These are phyloP conservation scores for Fusarium continuum DNA, from an alignment of 2,329 filamentous ascomycete genomes.

Conservation along the genomic window DNA sequence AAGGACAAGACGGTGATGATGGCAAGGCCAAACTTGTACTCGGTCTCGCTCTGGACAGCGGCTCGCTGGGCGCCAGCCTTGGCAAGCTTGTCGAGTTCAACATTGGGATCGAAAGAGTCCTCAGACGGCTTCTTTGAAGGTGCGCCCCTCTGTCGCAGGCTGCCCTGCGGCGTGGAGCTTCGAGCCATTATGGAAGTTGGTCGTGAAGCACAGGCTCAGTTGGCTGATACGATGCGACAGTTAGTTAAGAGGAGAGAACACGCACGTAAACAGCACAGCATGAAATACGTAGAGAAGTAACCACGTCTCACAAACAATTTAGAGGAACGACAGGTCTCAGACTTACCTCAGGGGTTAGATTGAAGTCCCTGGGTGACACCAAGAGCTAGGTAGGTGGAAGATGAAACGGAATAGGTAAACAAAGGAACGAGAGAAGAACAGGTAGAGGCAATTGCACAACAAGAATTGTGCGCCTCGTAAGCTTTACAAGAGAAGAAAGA, in stretches of 20 bases:
- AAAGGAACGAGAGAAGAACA: constrained; percentile 40
- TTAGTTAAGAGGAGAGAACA: constrained; percentile 23
- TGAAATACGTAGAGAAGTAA: constrained; percentile 11
- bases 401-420: constrained; percentile 26
- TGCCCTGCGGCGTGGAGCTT: constrained; percentile 63
- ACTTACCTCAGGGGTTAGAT: constrained; percentile 40
- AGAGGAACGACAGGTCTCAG: constrained; percentile 28
- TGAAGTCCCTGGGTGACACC: constrained; percentile 16
- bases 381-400: constrained; percentile 17
- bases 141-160: constrained; percentile 67
- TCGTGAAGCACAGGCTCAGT: constrained; percentile 2
- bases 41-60: constrained; percentile 70
- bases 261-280: background rate
- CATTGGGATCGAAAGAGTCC: constrained; percentile 52
- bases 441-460: constrained; percentile 25
- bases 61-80: constrained; percentile 49
- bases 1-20: constrained; percentile 88
- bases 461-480: constrained; percentile 33
- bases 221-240: constrained; percentile 23
- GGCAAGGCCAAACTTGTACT: constrained; percentile 81
- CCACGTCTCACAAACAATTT: constrained; percentile 18
- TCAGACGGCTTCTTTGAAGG: constrained; percentile 59
- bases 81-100: constrained; percentile 61
- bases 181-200: constrained; percentile 54
- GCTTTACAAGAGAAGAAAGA: constrained; percentile 17